These are phyloP conservation scores for Xylariales sp. DNA, from an alignment of 2,329 filamentous ascomycete genomes.

Conservation along the genomic window DNA sequence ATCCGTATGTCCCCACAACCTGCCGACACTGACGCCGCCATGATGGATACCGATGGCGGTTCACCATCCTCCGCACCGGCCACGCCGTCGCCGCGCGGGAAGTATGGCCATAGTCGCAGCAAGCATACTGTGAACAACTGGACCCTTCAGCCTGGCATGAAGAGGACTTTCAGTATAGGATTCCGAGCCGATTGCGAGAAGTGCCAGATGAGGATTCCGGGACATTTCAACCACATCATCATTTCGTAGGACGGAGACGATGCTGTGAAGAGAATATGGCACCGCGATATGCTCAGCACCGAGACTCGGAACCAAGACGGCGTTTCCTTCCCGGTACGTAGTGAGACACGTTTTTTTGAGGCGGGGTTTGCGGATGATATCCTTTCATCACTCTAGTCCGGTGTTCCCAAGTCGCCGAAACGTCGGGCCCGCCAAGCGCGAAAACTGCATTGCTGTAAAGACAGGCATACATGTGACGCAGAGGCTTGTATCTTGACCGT, in stretches of 20 bases:
- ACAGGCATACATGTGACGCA: constrained; percentile 34
- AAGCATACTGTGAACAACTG: constrained; percentile 70
- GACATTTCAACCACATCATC: constrained; percentile 85
- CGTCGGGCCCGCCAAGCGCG: not conserved
- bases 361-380: not conserved
- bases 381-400: not conserved
- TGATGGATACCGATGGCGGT: constrained; percentile 50
- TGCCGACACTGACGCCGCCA: constrained; percentile 45
- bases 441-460: constrained; percentile 28
- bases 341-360: not conserved
- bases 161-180: constrained; percentile 80
- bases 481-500: constrained; percentile 12
- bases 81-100: constrained; percentile 62
- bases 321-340: not conserved
- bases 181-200: constrained; percentile 83
- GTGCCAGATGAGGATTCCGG: constrained; percentile 78
- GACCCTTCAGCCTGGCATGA: constrained; percentile 72
- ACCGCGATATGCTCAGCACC: constrained; percentile 18
- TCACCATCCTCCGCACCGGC: constrained; percentile 51
- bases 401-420: not conserved
- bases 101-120: constrained; percentile 67
- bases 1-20: constrained; percentile 50
- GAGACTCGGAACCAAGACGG: not conserved
- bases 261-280: constrained; percentile 20
- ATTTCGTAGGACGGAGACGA: constrained; percentile 61